phyloP scores from a whole-genome alignment of 495 filamentous ascomycete genomes.

The Cercophora samala region DNA sequence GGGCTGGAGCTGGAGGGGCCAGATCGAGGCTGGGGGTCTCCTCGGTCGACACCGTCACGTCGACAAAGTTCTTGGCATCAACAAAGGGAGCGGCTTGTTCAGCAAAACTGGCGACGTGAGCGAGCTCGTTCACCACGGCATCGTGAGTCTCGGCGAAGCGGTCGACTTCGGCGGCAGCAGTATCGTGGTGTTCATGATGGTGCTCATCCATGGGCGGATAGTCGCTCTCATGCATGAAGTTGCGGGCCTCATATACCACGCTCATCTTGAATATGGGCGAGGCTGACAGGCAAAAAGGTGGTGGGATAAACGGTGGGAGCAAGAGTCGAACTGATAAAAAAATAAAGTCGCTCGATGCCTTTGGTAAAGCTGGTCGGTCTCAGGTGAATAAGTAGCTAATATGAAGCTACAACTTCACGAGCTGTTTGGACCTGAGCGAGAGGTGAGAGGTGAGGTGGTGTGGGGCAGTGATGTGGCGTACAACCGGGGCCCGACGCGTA shows the following conservation, averaged over 20 bases:
- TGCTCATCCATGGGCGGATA: slow-evolving; percentile 37
- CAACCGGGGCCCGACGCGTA: background rate
- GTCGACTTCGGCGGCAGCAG: slow-evolving; percentile 25
- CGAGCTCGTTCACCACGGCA: slow-evolving; percentile 31
- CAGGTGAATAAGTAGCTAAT: background rate
- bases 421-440: background rate
- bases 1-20: background rate
- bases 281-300: background rate
- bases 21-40: slow-evolving; percentile 9
- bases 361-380: background rate
- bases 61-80: slow-evolving; percentile 14
- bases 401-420: background rate
- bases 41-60: slow-evolving; percentile 23
- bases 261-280: slow-evolving; percentile 37
- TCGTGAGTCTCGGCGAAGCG: slow-evolving; percentile 33
- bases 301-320: background rate
- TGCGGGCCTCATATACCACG: slow-evolving; percentile 40
- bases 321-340: background rate
- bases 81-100: slow-evolving; percentile 12
- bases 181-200: slow-evolving; percentile 27
- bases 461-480: background rate
- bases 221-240: slow-evolving; percentile 35
- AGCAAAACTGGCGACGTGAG: slow-evolving; percentile 29
- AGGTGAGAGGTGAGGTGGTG: background rate
- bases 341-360: background rate